Percentiles rank a stretch among this genome's conserved stretches.
phyloP scores from a whole-genome alignment of 768 basidiomycete genomes.

The Agaricus subrufescens region DNA sequence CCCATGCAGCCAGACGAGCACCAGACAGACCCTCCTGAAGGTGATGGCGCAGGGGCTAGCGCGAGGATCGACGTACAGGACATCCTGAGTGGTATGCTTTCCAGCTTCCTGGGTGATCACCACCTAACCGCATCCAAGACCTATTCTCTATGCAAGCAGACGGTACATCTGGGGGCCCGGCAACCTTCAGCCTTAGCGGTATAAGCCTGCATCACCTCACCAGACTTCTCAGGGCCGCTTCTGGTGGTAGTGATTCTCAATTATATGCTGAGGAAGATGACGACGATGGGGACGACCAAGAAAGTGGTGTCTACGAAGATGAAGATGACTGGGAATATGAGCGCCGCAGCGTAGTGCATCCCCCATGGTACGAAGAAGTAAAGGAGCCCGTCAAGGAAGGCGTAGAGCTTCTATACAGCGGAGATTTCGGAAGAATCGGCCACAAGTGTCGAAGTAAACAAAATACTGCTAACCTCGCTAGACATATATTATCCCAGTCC shows the following conservation, averaged over 20 bases:
- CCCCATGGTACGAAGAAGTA: slow-evolving; percentile 28
- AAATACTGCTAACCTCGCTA: slow-evolving; percentile 40
- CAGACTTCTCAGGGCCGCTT: slow-evolving; percentile 19
- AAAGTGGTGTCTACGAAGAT: slow-evolving; percentile 26
- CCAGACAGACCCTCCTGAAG: too few relatives aligned
- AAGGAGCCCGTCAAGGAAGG: slow-evolving; percentile 63
- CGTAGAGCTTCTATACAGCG: slow-evolving; percentile 59
- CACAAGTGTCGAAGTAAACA: slow-evolving; percentile 37
- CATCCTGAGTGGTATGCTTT: slow-evolving; percentile 22
- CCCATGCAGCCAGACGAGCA: too few relatives aligned
- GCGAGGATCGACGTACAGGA: slow-evolving; percentile 16
- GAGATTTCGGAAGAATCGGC: slow-evolving; percentile 73
- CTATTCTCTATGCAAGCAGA: slow-evolving; percentile 27
- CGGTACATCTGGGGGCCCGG: slow-evolving; percentile 10
- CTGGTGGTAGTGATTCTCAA: slow-evolving; percentile 16
- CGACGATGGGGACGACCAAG: slow-evolving; percentile 25
- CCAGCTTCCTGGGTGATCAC: not conserved
- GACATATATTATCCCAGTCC: slow-evolving; percentile 39
- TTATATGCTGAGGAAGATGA: slow-evolving; percentile 26
- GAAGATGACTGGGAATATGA: slow-evolving; percentile 24
- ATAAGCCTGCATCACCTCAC: slow-evolving; percentile 27
- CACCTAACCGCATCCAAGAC: slow-evolving; percentile 16
- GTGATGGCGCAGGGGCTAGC: not conserved
- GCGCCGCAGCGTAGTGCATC: not conserved
- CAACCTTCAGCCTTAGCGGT: slow-evolving; percentile 21